Evolutionary conservation across 2,329 filamentous ascomycete species (phyloP).

Genomic region (Aspergillus fumigatus): DNA sequence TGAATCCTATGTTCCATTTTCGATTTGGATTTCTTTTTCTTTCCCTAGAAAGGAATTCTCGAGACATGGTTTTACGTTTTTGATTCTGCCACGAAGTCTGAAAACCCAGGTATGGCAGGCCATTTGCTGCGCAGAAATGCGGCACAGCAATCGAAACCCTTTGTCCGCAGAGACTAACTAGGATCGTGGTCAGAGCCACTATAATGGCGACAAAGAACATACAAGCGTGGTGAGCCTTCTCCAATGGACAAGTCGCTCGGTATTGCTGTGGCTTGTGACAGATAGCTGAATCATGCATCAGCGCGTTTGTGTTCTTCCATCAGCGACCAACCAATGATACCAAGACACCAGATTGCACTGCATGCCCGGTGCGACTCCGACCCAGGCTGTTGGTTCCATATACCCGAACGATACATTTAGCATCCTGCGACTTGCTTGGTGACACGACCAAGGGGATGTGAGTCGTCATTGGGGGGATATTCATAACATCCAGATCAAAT

Average conservation of each 20-base stretch:
- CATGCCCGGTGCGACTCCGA: slow-evolving; percentile 9
- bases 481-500: background rate
- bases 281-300: background rate
- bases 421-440: background rate
- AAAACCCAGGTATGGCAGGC: background rate
- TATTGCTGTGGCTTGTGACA: background rate
- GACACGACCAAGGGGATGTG: background rate
- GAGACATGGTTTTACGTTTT: background rate
- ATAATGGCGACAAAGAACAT: background rate
- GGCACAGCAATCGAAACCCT: background rate
- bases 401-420: slow-evolving; percentile 8
- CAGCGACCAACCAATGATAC: background rate
- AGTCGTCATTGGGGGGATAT: background rate
- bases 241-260: background rate
- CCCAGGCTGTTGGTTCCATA: slow-evolving; percentile 11
- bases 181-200: background rate
- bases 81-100: background rate
- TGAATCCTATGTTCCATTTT: background rate
- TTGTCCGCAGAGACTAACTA: background rate
- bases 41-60: background rate
- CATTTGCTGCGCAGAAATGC: background rate
- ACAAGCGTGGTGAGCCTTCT: too few relatives aligned
- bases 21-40: background rate
- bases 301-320: background rate
- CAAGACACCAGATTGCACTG: slow-evolving; percentile 1